A percentile compares a stretch with the other conserved stretches of the same genome.
Evolutionary conservation across 306 rosid species (phyloP).

Genomic region (Gleditsia sinensis): DNA sequence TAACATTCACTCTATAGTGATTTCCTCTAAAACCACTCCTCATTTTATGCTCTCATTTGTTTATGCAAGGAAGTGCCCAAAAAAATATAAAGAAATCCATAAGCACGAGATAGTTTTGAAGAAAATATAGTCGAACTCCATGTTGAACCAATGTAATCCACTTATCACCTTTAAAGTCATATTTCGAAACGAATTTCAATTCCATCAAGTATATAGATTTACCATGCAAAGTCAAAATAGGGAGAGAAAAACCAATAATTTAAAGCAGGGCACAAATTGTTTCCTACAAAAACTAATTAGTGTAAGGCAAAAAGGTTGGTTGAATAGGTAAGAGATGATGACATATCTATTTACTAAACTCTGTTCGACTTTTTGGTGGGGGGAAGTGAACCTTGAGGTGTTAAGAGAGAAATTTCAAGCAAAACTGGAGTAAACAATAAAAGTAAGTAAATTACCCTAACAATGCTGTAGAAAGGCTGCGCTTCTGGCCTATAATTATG

Average conservation of each 20-base stretch:
- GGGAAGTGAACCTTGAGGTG: too few species aligned
- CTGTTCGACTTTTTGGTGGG: too few species aligned
- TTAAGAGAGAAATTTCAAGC: too few species aligned
- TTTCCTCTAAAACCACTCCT: neutral
- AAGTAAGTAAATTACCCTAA: slow-evolving; percentile 55
- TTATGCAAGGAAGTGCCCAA: neutral
- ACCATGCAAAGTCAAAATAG: neutral
- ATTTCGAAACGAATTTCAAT: too few species aligned
- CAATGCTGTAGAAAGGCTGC: slow-evolving; percentile 61
- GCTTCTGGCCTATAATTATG: slow-evolving; percentile 66
- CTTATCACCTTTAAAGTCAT: too few species aligned
- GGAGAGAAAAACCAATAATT: neutral
- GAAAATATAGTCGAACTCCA: neutral
- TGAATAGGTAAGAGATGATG: too few species aligned
- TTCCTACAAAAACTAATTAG: too few species aligned
- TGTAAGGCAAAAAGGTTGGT: too few species aligned
- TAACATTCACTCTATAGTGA: neutral
- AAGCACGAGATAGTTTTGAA: neutral
- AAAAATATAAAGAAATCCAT: neutral
- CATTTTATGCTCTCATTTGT: neutral
- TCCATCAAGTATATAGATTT: too few species aligned
- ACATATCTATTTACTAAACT: too few species aligned
- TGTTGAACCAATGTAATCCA: too few species aligned
- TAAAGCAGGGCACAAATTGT: neutral
- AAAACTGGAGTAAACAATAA: too few species aligned